Base-by-base conservation (phyloP, 2,329 filamentous ascomycete species). In the Chaetomium olivaceum region DNA sequence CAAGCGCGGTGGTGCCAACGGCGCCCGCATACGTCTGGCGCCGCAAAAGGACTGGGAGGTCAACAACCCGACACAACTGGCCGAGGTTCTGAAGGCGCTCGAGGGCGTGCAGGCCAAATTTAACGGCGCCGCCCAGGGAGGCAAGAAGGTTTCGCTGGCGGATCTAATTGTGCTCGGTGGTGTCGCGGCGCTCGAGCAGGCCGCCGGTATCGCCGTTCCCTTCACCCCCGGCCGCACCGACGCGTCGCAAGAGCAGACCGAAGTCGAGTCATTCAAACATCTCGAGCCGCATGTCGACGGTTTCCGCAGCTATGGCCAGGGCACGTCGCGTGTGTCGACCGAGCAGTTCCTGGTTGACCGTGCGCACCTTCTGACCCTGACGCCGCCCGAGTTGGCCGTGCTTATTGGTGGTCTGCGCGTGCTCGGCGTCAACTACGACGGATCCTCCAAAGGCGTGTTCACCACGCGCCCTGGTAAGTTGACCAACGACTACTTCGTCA, bases 1-100 rank as follows among this genome's bases (percentile, higher is more conserved):
- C 82, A 93, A 93, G 86, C 91, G 91, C 70, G 91, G 91, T 71
- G 91, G 91, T 74, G 91, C 91, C 78, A 93, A 93, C 73, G 91
- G 91, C 72, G 90, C 86, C 16, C 90, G 91, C 72, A 91, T 93
- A 73, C 88, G 89, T 39, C 88, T 93, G 12, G 81, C 83, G 68
- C 91, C 91, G 27, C 88, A 91, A 80, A 87, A 87, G 72, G 80
- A 86, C 76, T 93, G 91, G 90, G 78, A 86, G 73, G 84, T 88
- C 75, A 93, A 93, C 85, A 90, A 91, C 81, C 89, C 89, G 31
- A 72, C 81, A 1, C 85, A 90, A 77, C 80, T 93, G 50, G 78
- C 79, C 63, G 80, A 89, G 76, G 86, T 90, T 2, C 80, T 93
- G 46, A 73, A 74, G 29, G 81, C 84, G 0, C 80, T 93, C 6